Conservation (phyloP, 2,329 filamentous ascomycete genomes). For the Sarocladium kiliense region DNA sequence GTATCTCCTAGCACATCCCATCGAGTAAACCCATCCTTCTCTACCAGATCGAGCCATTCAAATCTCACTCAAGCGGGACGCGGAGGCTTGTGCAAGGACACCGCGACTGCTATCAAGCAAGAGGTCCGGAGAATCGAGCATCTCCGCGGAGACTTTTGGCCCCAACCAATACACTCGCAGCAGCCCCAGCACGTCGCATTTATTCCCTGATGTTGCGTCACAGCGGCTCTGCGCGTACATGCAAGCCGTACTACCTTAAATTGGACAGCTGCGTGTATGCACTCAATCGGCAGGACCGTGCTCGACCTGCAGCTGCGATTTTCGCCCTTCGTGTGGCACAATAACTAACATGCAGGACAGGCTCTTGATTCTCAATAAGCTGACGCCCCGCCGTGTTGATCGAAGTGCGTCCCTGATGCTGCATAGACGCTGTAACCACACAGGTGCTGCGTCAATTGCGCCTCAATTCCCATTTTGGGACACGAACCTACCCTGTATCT, state of each 20-base stretch:
- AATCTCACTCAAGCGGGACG: neutral
- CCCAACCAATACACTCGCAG: neutral
- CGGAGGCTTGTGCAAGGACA: neutral
- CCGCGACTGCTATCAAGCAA: neutral
- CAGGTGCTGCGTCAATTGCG: too few species aligned
- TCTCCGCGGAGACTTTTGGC: neutral
- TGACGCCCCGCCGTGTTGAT: too few species aligned
- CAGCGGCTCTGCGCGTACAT: too few species aligned
- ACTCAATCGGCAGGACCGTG: neutral
- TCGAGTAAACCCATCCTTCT: slow-evolving; percentile 2
- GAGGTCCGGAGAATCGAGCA: neutral
- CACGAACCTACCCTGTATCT: too few species aligned
- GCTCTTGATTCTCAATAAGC: too few species aligned
- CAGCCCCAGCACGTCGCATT: neutral
- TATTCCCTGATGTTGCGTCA: neutral
- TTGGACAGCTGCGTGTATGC: too few species aligned
- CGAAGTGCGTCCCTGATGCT: too few species aligned
- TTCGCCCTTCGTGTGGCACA: neutral
- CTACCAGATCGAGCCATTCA: neutral
- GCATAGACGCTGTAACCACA: too few species aligned
- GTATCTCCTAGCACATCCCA: slow-evolving; percentile 7
- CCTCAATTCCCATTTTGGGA: too few species aligned
- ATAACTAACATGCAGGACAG: too few species aligned
- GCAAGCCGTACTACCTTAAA: neutral
- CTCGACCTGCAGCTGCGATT: neutral